Evolutionary conservation across 345 rosid genomes (phyloP).

Genomic region (Citrus glauca): DNA sequence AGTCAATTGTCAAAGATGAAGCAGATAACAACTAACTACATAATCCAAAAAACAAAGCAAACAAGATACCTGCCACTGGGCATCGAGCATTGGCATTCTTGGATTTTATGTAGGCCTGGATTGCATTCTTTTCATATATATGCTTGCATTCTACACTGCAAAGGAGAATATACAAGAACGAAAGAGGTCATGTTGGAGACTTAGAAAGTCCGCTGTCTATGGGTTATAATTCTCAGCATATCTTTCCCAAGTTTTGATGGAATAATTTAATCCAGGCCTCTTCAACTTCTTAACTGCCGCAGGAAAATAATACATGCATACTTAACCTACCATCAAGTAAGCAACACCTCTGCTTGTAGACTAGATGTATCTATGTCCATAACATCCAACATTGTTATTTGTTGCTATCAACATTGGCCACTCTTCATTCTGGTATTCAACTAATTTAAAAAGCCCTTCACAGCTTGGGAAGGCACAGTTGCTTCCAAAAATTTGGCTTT

Average conservation of each 20-base stretch:
- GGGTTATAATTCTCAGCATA: not conserved
- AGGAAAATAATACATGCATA: not conserved
- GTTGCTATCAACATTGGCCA: not conserved
- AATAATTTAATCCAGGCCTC: not conserved
- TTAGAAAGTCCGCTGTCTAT: not conserved
- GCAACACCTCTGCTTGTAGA: not conserved
- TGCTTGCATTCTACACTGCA: slow-evolving; percentile 85
- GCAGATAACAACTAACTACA: not conserved
- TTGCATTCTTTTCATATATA: slow-evolving; percentile 58
- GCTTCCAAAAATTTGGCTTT: not conserved
- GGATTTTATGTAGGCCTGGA: slow-evolving; percentile 45
- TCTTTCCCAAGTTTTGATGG: not conserved
- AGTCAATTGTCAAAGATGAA: not conserved
- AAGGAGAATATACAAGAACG: slow-evolving; percentile 16
- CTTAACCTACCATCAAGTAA: no score
- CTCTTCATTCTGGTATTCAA: not conserved
- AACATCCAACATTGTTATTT: not conserved
- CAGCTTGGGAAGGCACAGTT: not conserved
- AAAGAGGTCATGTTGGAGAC: not conserved
- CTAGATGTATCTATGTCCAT: not conserved
- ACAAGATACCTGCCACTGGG: slow-evolving; percentile 65
- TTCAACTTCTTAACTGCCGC: not conserved
- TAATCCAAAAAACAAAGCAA: not conserved
- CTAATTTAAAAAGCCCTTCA: not conserved
- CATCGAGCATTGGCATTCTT: slow-evolving; percentile 36